phyloP scores from a whole-genome alignment of 106 monocot species.

The Ottelia alismoides region DNA sequence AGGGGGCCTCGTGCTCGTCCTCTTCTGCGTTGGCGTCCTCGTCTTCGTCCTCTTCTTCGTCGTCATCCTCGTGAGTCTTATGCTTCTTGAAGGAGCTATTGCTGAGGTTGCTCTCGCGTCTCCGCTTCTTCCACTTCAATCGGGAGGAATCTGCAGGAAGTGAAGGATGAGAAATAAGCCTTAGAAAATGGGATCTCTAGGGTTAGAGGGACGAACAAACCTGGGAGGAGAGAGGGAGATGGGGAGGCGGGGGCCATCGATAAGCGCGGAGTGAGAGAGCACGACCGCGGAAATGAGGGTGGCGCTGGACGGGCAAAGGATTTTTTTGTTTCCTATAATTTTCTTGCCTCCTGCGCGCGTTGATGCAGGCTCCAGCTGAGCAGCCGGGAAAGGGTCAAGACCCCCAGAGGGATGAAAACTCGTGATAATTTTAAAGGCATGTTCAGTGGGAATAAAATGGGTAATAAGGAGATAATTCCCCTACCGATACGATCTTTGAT shows the following conservation, averaged over 20 bases:
- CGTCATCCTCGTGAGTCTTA: slow-evolving; percentile 47
- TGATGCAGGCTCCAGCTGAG: too few species aligned
- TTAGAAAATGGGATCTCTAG: background rate
- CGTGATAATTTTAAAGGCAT: too few species aligned
- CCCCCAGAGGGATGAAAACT: too few species aligned
- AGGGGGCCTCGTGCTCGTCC: slow-evolving; percentile 12
- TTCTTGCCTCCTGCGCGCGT: too few species aligned
- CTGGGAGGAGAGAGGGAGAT: slow-evolving; percentile 9
- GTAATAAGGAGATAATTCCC: too few species aligned
- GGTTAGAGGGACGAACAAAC: slow-evolving; percentile 1
- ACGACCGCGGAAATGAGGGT: too few species aligned
- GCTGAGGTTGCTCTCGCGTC: slow-evolving; percentile 39
- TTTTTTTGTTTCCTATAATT: too few species aligned
- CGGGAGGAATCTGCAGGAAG: slow-evolving; percentile 8
- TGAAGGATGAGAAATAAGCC: background rate
- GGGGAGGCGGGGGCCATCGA: slow-evolving; percentile 12
- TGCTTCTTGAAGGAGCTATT: slow-evolving; percentile 22
- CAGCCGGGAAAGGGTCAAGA: too few species aligned
- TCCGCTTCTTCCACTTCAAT: slow-evolving; percentile 71
- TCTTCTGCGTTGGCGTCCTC: slow-evolving; percentile 22
- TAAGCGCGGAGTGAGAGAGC: too few species aligned
- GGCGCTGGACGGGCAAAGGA: too few species aligned
- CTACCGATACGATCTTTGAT: too few species aligned
- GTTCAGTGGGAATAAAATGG: too few species aligned
- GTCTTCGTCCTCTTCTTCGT: slow-evolving; percentile 2